Evolutionary conservation across 306 rosid species (phyloP).

Genomic region (Rosa rugosa): DNA sequence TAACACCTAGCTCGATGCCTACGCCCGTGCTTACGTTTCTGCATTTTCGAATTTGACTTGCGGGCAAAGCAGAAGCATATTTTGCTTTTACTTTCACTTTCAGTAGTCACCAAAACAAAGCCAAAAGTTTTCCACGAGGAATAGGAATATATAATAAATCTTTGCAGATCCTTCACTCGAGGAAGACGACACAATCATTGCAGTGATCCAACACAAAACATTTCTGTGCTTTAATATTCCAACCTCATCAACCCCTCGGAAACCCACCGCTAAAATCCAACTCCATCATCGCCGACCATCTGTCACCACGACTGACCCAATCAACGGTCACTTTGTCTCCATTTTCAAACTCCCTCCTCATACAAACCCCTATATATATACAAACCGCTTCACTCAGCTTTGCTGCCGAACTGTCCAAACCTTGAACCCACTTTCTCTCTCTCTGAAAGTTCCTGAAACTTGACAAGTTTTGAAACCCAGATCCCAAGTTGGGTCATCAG

Average conservation of each 20-base stretch:
- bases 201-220: neutral
- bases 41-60: neutral
- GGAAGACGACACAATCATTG: neutral
- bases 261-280: neutral
- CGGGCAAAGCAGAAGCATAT: neutral
- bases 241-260: neutral
- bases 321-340: constrained; percentile 25
- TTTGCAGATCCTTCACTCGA: neutral
- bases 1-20: no score
- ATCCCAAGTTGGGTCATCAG: neutral
- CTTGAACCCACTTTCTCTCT: neutral
- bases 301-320: neutral
- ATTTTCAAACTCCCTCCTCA: neutral
- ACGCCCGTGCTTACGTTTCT: neutral
- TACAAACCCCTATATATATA: neutral
- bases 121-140: neutral
- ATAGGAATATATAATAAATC: neutral
- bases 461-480: neutral
- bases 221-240: neutral
- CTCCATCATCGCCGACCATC: constrained; percentile 10
- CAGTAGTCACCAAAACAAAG: neutral
- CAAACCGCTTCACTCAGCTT: neutral
- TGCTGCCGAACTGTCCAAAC: neutral
- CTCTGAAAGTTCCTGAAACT: neutral
- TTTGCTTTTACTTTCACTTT: neutral